Conservation (phyloP, 805 yeast genomes). For the Candida tallmaniae region DNA sequence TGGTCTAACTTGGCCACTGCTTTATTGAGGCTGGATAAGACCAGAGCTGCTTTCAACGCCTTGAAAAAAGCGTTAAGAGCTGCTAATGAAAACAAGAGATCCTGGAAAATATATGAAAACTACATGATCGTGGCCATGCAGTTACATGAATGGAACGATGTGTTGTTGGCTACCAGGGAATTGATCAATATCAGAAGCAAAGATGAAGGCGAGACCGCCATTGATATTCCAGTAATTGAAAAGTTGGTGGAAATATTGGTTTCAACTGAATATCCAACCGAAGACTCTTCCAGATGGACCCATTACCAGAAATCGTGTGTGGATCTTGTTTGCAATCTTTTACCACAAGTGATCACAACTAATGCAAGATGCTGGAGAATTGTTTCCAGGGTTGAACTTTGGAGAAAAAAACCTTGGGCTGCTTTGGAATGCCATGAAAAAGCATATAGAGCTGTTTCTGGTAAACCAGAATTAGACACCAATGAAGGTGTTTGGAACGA, state of each 20-base stretch:
- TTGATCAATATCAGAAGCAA: slow-evolving; percentile 54
- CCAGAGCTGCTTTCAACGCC: slow-evolving; percentile 80
- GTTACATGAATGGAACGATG: slow-evolving; percentile 86
- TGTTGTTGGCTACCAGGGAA: slow-evolving; percentile 65
- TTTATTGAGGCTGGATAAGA: slow-evolving; percentile 56
- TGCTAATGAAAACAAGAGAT: slow-evolving; percentile 60
- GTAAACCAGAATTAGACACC: slow-evolving; percentile 58
- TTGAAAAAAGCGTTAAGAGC: slow-evolving; percentile 70
- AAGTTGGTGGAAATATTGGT: slow-evolving; percentile 64
- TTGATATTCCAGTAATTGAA: slow-evolving; percentile 75
- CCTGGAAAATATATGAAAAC: slow-evolving; percentile 92
- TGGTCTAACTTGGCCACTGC: slow-evolving; percentile 94
- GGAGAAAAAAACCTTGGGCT: slow-evolving; percentile 86
- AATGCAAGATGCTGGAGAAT: slow-evolving; percentile 73
- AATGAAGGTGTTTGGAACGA: slow-evolving; percentile 67
- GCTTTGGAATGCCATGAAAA: slow-evolving; percentile 82
- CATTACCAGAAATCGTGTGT: slow-evolving; percentile 67
- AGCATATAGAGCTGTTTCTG: slow-evolving; percentile 71
- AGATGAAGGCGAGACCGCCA: slow-evolving; percentile 54
- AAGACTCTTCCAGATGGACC: slow-evolving; percentile 34
- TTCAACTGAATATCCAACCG: slow-evolving; percentile 44
- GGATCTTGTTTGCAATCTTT: slow-evolving; percentile 62
- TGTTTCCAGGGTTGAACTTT: slow-evolving; percentile 78
- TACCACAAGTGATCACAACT: slow-evolving; percentile 68
- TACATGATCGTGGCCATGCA: slow-evolving; percentile 77